Base-by-base conservation (phyloP, 495 filamentous ascomycete genomes). In the Glarea lozoyensis region DNA sequence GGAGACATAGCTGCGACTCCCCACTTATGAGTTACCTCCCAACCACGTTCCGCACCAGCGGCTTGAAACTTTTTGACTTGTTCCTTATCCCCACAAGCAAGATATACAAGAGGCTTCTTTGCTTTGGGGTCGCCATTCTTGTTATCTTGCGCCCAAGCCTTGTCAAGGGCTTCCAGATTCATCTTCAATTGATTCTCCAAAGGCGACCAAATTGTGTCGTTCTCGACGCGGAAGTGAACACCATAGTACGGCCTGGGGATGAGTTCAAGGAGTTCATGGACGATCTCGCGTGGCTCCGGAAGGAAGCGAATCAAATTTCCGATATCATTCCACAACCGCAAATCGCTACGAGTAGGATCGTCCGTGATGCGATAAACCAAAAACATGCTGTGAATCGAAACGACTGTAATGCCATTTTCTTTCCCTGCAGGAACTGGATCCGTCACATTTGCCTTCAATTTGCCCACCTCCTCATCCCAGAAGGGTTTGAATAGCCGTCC, bases 21-120 rank as follows among this genome's bases (percentile, higher is more conserved):
- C 49, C 49, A 56, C 36, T 56, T 56, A 37, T 56, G 53, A 38
- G 46, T 50, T 11, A 56, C 53, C 12, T 56, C 49, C 53, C 53
- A 56, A 10, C 53, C 53, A 9, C 47, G 23, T 36, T 35, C 33
- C 20, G 34, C 36, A 10, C 43, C 52, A 13, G 52, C 52, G 1
- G 24, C 32, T 16, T 42, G 46, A 41, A 56, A 56, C 21, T 43
- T 46, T 21, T 49, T 35, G 16, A 52, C 40, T 29, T 56, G 53
- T 9, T 13, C 43, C 27, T 42, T 34, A 40, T 56, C 53, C 17
- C 53, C 53, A 33, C 53, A 56, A 7, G 53, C 49, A 2, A 56
- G 45, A 36, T 53, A 56, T 1, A 57, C 50, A 33, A 52, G 39
- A 17, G 54, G 54, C 39, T 49, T 48, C 12, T 42, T 12, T 10